Evolutionary conservation across 768 basidiomycete species (phyloP).

Genomic region (Tricholoma saponaceum): DNA sequence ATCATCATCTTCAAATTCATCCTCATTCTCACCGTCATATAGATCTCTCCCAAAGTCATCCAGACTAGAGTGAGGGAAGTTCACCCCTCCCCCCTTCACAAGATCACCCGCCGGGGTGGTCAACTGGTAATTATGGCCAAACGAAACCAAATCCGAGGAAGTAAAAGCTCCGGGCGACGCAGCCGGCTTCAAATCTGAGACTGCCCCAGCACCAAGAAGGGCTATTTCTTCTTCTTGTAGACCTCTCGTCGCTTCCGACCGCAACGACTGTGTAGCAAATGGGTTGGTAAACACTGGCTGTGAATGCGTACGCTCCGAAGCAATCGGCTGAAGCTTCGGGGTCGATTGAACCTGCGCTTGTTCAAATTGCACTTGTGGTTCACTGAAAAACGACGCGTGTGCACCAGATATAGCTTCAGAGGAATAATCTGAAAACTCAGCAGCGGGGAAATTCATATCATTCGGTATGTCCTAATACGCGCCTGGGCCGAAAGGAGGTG

Average conservation of each 20-base stretch:
- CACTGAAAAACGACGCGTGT: background rate
- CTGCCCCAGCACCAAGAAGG: background rate
- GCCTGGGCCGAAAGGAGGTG: background rate
- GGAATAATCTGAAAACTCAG: background rate
- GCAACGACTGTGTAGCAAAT: background rate
- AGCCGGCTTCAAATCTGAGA: background rate
- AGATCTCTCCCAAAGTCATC: background rate
- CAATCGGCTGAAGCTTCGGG: background rate
- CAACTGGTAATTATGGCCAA: background rate
- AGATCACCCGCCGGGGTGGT: background rate
- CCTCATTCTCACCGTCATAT: background rate
- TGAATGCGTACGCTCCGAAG: background rate
- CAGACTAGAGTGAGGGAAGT: background rate
- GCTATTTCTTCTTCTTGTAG: background rate
- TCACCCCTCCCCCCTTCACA: background rate
- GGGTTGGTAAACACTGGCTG: slow-evolving; percentile 1
- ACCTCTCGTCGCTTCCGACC: background rate
- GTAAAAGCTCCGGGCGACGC: background rate
- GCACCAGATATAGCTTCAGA: background rate
- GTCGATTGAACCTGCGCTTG: too few species aligned
- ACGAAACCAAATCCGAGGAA: background rate
- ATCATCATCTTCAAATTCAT: background rate
- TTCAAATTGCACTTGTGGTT: background rate
- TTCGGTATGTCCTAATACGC: background rate
- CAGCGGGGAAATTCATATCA: background rate